Evolutionary conservation across 257 asterid species (phyloP).

Genomic region (Solanum etuberosum): DNA sequence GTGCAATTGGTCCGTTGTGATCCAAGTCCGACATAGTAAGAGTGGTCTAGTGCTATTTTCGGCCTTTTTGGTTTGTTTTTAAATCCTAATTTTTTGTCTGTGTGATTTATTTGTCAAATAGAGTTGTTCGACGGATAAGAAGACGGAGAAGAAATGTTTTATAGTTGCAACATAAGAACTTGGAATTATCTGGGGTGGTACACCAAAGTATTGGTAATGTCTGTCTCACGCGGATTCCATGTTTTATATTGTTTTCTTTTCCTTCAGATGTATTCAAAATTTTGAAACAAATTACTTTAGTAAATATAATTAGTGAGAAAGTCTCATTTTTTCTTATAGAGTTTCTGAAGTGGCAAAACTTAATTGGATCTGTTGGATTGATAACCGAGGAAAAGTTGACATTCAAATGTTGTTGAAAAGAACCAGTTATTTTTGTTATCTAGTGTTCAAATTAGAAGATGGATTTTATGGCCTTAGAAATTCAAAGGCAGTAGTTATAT

Average conservation of each 20-base stretch:
- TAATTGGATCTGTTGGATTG: constrained; percentile 37
- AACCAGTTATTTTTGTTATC: constrained; percentile 29
- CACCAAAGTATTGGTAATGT: constrained; percentile 18
- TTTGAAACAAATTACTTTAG: background rate
- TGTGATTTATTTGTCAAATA: constrained; percentile 1
- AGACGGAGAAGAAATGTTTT: constrained; percentile 23
- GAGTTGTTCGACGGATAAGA: constrained; percentile 13
- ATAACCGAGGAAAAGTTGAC: constrained; percentile 37
- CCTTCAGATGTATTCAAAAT: background rate
- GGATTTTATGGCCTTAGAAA: constrained; percentile 2
- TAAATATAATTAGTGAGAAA: background rate
- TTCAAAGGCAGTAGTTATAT: background rate
- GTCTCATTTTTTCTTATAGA: constrained; percentile 12
- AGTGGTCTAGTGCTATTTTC: background rate
- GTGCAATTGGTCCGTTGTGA: background rate
- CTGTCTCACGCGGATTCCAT: constrained; percentile 22
- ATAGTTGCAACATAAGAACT: constrained; percentile 26
- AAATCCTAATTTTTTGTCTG: background rate
- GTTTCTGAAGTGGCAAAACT: constrained; percentile 56
- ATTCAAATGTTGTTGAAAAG: background rate
- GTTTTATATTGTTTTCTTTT: background rate
- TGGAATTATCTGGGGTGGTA: constrained; percentile 1
- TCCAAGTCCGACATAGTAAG: background rate
- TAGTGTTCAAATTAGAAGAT: constrained; percentile 22
- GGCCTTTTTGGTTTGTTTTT: background rate